Conservation (phyloP, 2,329 filamentous ascomycete genomes). For the Zymoseptoria brevis region DNA sequence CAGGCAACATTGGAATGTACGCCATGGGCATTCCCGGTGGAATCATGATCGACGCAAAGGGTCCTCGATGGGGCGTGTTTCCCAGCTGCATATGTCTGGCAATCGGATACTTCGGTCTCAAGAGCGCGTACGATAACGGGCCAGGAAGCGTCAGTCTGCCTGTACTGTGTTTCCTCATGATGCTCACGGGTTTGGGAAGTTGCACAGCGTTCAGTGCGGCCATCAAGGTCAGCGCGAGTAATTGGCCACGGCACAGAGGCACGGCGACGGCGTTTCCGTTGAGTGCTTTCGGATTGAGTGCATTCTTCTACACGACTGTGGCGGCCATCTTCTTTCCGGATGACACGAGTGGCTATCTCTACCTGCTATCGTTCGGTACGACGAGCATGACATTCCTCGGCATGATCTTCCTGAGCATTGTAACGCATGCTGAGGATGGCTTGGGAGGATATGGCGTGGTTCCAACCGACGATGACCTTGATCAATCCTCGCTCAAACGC, state of each 20-base stretch:
- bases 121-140: constrained; percentile 66
- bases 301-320: constrained; percentile 86
- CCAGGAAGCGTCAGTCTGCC: constrained; percentile 48
- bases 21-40: constrained; percentile 81
- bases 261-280: constrained; percentile 91
- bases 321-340: constrained; percentile 73
- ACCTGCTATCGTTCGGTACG: constrained; percentile 73
- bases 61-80: constrained; percentile 70
- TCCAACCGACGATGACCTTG: constrained; percentile 32
- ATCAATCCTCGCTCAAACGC: constrained; percentile 12
- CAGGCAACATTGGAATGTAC: constrained; percentile 91
- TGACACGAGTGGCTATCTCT: constrained; percentile 71
- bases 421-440: constrained; percentile 41
- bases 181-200: constrained; percentile 77
- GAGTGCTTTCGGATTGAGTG: constrained; percentile 87
- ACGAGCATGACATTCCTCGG: constrained; percentile 65
- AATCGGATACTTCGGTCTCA: constrained; percentile 78
- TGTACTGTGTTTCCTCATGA: constrained; percentile 71
- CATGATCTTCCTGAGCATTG: constrained; percentile 76
- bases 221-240: constrained; percentile 76
- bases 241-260: constrained; percentile 84
- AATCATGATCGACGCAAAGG: constrained; percentile 73
- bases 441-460: constrained; percentile 48
- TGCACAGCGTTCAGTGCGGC: constrained; percentile 85
- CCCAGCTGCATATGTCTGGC: constrained; percentile 65